These are phyloP conservation scores for Colletotrichum aenigma DNA, from an alignment of 2,329 filamentous ascomycete genomes.

Conservation along the genomic window DNA sequence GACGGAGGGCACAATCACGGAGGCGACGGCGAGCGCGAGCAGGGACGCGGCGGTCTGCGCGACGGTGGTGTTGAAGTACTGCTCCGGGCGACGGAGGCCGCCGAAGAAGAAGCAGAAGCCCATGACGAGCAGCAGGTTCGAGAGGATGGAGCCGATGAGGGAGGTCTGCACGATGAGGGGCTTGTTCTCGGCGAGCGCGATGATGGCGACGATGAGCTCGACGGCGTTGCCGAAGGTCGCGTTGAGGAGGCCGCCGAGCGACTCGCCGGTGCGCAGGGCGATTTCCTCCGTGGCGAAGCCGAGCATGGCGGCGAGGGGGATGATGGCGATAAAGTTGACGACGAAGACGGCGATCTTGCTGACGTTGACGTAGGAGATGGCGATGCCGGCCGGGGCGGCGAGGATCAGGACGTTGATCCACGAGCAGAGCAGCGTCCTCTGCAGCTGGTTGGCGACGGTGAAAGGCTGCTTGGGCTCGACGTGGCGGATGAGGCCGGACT, in stretches of 20 bases:
- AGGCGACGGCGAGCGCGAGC: constrained; percentile 78
- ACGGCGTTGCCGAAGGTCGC: constrained; percentile 93
- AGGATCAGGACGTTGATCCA: constrained; percentile 87
- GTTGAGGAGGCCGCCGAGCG: constrained; percentile 86
- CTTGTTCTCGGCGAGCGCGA: constrained; percentile 76
- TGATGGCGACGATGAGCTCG: constrained; percentile 86
- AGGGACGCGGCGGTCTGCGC: constrained; percentile 87
- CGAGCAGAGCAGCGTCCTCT: constrained; percentile 77
- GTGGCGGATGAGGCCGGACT: constrained; percentile 46
- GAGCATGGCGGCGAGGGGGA: constrained; percentile 85
- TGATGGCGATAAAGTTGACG: constrained; percentile 92
- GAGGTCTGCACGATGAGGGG: constrained; percentile 91
- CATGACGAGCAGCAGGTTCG: constrained; percentile 86
- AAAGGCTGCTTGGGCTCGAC: constrained; percentile 59
- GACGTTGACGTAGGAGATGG: constrained; percentile 67
- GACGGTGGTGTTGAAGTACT: constrained; percentile 91
- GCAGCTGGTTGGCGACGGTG: constrained; percentile 68
- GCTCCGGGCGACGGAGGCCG: constrained; percentile 77
- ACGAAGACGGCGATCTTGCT: constrained; percentile 74
- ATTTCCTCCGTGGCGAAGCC: constrained; percentile 92
- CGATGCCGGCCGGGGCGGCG: constrained; percentile 81
- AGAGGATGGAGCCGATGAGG: constrained; percentile 88
- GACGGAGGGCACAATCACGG: constrained; percentile 87
- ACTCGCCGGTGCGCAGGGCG: constrained; percentile 80
- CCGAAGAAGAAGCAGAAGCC: constrained; percentile 94